Percentiles rank a stretch among this genome's conserved stretches.
Conservation (phyloP, 1,284 basidiomycete species). For the Rhodofomes roseus region DNA sequence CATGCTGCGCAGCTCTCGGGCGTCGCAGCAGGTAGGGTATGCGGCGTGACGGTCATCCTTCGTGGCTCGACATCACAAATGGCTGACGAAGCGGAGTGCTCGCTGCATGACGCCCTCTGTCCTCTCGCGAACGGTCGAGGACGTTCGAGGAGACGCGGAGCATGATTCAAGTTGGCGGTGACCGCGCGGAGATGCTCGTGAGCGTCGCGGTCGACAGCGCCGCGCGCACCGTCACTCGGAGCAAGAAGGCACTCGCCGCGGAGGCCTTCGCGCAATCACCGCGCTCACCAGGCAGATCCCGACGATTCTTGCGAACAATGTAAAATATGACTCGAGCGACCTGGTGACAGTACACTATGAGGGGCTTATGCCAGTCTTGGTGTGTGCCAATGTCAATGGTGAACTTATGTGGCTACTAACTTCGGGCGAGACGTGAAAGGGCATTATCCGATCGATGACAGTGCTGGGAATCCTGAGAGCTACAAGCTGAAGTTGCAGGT, state of each 20-base stretch:
- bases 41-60: slow-evolving; percentile 96
- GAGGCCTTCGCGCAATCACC: slow-evolving; percentile 87
- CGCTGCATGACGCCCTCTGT: slow-evolving; percentile 98
- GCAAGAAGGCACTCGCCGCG: slow-evolving; percentile 95
- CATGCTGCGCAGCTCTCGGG: slow-evolving; percentile 98
- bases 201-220: slow-evolving; percentile 90
- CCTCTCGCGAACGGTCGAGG: slow-evolving; percentile 95
- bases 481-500: slow-evolving; percentile 98
- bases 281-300: slow-evolving; percentile 96
- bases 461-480: slow-evolving; percentile 87
- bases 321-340: slow-evolving; percentile 96
- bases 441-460: slow-evolving; percentile 85
- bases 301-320: slow-evolving; percentile 96
- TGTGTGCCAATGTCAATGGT: slow-evolving; percentile 31
- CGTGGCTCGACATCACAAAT: slow-evolving; percentile 97
- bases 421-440: slow-evolving; percentile 79
- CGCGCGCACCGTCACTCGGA: slow-evolving; percentile 79
- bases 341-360: slow-evolving; percentile 95
- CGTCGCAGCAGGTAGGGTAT: slow-evolving; percentile 97
- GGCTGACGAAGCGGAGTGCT: slow-evolving; percentile 98
- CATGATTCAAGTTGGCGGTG: slow-evolving; percentile 92
- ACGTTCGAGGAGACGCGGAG: slow-evolving; percentile 95
- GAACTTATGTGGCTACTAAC: not conserved
- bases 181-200: slow-evolving; percentile 99
- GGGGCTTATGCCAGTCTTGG: slow-evolving; percentile 86